Conservation (phyloP, 2,329 filamentous ascomycete genomes). For the Cladosporium halotolerans region DNA sequence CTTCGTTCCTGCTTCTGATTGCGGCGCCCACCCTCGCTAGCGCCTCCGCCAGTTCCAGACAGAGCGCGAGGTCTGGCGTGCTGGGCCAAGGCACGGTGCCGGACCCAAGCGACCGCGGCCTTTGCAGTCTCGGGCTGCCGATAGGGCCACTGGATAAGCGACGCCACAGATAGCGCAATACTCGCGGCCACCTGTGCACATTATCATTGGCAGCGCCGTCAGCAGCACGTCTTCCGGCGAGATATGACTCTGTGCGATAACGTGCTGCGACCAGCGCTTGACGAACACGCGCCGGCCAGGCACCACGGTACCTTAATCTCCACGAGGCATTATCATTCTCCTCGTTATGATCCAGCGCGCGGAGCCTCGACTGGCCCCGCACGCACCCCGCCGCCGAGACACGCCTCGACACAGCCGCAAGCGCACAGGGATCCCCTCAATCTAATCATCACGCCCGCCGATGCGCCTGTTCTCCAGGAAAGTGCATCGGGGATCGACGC, state of each 20-base stretch:
- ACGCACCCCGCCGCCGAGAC: neutral
- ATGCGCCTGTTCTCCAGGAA: no score
- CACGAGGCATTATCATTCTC: neutral
- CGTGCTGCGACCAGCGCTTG: no score
- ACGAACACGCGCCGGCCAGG: no score
- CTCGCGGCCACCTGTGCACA: neutral
- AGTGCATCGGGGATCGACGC: no score
- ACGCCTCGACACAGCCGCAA: neutral
- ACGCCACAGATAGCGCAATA: neutral
- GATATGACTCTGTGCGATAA: no score
- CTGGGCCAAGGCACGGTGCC: neutral
- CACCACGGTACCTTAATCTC: no score
- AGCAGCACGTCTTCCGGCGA: neutral
- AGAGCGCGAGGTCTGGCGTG: neutral
- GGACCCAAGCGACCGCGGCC: neutral
- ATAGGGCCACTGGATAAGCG: neutral
- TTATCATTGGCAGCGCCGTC: neutral
- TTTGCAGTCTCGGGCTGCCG: neutral
- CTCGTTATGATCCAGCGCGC: neutral
- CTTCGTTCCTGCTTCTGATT: conserved; percentile 6
- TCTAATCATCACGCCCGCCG: neutral
- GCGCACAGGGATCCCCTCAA: neutral
- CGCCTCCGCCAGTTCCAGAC: conserved; percentile 3
- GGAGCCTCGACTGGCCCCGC: neutral
- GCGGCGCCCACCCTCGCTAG: conserved; percentile 7